Percentiles rank a stretch among this genome's conserved stretches.
Conservation (phyloP, 352 stramenopile species). For the Phytophthora citrophthora region DNA sequence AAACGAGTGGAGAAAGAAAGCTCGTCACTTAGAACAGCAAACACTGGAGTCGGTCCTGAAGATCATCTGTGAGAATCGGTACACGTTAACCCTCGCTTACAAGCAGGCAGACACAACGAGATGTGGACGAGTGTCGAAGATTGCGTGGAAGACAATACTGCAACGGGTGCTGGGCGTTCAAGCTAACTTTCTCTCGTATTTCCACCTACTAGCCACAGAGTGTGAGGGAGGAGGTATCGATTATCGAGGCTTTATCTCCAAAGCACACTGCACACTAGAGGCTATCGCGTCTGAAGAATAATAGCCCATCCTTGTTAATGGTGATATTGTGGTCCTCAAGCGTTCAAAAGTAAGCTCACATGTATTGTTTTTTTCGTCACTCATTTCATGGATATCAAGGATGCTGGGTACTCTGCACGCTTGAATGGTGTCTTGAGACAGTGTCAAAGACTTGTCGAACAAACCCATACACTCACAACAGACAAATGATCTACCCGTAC, state of each 20-base stretch:
- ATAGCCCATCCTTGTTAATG: too few relatives aligned
- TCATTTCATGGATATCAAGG: too few relatives aligned
- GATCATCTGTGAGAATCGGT: slow-evolving; percentile 64
- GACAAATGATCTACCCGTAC: too few relatives aligned
- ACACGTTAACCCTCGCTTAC: slow-evolving; percentile 47
- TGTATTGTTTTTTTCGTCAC: too few relatives aligned
- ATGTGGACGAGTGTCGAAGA: slow-evolving; percentile 48
- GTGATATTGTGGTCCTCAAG: too few relatives aligned
- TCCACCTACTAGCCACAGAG: slow-evolving; percentile 48
- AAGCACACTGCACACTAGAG: too few relatives aligned
- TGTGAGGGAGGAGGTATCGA: background rate
- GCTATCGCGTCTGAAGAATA: too few relatives aligned
- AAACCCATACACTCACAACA: too few relatives aligned
- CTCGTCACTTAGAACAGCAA: slow-evolving; percentile 52
- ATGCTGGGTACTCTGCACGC: too few relatives aligned
- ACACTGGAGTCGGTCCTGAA: slow-evolving; percentile 64
- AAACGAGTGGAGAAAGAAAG: slow-evolving; percentile 78
- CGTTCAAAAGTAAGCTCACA: too few relatives aligned
- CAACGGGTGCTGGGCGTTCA: slow-evolving; percentile 54
- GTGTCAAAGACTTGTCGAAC: too few relatives aligned
- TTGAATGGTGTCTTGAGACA: too few relatives aligned
- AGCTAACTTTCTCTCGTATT: slow-evolving; percentile 71
- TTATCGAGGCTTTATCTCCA: background rate
- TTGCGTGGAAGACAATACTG: slow-evolving; percentile 63
- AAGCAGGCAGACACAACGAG: slow-evolving; percentile 30